Conservation (phyloP, 1,284 basidiomycete genomes). For the Vanrija sp. region DNA sequence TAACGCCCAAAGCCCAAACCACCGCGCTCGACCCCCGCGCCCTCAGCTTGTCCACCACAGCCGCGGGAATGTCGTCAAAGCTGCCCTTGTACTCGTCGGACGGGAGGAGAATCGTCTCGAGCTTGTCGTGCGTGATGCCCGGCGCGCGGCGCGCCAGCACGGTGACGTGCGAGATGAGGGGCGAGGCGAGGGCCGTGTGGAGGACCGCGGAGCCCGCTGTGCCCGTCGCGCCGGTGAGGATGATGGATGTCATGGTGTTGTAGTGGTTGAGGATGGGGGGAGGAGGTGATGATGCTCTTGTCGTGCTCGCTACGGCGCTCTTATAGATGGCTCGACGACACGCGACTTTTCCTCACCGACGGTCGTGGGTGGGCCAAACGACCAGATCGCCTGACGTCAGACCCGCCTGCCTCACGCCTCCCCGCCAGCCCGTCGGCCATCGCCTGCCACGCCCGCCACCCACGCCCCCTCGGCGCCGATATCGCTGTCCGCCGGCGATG, state of each 20-base stretch:
- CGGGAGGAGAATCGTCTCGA: constrained; percentile 23
- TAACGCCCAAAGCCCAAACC: constrained; percentile 32
- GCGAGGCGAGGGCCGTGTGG: constrained; percentile 24
- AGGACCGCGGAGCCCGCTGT: constrained; percentile 30
- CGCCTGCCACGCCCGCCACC: too few relatives aligned
- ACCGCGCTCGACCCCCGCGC: constrained; percentile 15
- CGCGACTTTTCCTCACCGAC: too few relatives aligned
- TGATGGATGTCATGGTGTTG: constrained; percentile 22
- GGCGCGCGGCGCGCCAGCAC: constrained; percentile 28
- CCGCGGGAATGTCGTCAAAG: constrained; percentile 21
- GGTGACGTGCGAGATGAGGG: constrained; percentile 20
- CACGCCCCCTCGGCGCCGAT: too few relatives aligned
- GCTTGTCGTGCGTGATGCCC: constrained; percentile 12
- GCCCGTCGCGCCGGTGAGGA: constrained; percentile 34
- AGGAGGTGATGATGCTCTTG: too few relatives aligned
- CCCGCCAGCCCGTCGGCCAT: too few relatives aligned
- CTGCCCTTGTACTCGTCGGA: constrained; percentile 22
- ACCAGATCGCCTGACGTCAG: too few relatives aligned
- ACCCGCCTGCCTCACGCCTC: too few relatives aligned
- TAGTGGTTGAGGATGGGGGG: background rate
- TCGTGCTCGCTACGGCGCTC: too few relatives aligned
- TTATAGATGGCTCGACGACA: too few relatives aligned
- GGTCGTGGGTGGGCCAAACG: too few relatives aligned
- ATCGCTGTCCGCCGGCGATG: too few relatives aligned
- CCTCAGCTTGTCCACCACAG: constrained; percentile 15